phyloP scores from a whole-genome alignment of 1,284 basidiomycete species.

The Naganishia albida region DNA sequence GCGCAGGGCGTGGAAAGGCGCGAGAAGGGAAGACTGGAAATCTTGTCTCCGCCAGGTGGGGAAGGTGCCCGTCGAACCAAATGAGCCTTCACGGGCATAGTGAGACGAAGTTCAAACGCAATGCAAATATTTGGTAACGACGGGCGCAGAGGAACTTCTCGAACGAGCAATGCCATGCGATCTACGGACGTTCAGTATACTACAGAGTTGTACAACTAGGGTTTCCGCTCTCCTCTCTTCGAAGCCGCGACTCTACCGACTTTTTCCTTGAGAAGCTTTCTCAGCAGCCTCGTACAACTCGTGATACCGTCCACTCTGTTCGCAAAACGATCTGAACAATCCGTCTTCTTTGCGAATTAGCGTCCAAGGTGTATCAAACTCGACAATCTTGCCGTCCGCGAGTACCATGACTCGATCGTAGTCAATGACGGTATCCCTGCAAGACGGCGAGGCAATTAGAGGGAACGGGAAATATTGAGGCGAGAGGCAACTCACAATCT shows the following conservation, averaged over 20 bases:
- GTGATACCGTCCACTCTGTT: conserved; percentile 73
- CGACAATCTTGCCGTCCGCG: conserved; percentile 72
- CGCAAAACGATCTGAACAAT: conserved; percentile 61
- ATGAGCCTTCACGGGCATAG: too few relatives aligned
- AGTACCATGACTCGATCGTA: conserved; percentile 81
- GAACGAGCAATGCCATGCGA: too few relatives aligned
- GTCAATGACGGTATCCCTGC: conserved; percentile 54
- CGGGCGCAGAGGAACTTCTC: too few relatives aligned
- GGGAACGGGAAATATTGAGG: too few relatives aligned
- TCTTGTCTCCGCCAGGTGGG: too few relatives aligned
- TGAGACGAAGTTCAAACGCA: too few relatives aligned
- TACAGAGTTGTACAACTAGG: not conserved
- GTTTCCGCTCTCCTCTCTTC: not conserved
- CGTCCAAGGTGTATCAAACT: conserved; percentile 79
- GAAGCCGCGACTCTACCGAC: not conserved
- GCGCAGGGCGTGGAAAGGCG: not conserved
- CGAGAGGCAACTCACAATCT: conserved; percentile 56
- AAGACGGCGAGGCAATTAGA: not conserved
- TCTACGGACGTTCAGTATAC: too few relatives aligned
- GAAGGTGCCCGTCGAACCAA: too few relatives aligned
- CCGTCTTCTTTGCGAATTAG: conserved; percentile 64
- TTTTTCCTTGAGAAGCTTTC: conserved; percentile 60
- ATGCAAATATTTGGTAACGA: too few relatives aligned
- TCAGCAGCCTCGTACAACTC: conserved; percentile 57
- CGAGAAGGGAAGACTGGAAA: too few relatives aligned